phyloP scores from a whole-genome alignment of 345 rosid species.

The Populus tremula region DNA sequence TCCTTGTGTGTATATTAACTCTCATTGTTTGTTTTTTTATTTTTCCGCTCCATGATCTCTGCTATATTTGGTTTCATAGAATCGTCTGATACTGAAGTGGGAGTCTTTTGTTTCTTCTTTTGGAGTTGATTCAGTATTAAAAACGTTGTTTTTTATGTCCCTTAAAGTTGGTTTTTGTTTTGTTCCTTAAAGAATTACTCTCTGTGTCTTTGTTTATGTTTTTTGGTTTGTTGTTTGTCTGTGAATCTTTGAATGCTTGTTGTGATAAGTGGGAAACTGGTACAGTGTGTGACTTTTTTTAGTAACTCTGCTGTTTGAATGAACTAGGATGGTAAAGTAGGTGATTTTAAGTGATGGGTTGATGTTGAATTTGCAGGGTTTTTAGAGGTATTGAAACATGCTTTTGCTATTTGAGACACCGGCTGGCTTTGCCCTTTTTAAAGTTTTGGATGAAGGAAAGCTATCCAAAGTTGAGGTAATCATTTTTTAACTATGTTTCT shows the following conservation, averaged over 20 bases:
- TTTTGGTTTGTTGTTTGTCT: not conserved
- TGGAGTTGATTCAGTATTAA: not conserved
- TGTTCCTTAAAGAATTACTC: not conserved
- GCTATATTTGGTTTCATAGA: not conserved
- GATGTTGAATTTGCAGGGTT: slow-evolving; percentile 1
- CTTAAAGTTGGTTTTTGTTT: not conserved
- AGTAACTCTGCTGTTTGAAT: not conserved
- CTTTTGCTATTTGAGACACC: slow-evolving; percentile 68
- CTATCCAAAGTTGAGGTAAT: slow-evolving; percentile 65
- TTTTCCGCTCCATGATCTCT: not conserved
- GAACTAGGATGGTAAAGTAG: not conserved
- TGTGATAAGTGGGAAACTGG: not conserved
- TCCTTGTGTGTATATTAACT: not conserved
- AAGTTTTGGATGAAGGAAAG: slow-evolving; percentile 68
- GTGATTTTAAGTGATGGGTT: not conserved
- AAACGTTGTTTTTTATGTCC: not conserved
- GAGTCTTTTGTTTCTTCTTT: not conserved
- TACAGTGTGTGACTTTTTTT: not conserved
- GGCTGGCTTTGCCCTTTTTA: slow-evolving; percentile 71
- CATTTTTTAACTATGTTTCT: not conserved
- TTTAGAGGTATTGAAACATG: slow-evolving; percentile 34
- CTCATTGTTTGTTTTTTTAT: not conserved
- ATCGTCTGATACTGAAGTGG: not conserved
- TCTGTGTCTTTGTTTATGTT: not conserved
- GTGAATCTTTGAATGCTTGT: not conserved